Conservation (phyloP, 2,329 filamentous ascomycete species). For the Anthostomella pinea region DNA sequence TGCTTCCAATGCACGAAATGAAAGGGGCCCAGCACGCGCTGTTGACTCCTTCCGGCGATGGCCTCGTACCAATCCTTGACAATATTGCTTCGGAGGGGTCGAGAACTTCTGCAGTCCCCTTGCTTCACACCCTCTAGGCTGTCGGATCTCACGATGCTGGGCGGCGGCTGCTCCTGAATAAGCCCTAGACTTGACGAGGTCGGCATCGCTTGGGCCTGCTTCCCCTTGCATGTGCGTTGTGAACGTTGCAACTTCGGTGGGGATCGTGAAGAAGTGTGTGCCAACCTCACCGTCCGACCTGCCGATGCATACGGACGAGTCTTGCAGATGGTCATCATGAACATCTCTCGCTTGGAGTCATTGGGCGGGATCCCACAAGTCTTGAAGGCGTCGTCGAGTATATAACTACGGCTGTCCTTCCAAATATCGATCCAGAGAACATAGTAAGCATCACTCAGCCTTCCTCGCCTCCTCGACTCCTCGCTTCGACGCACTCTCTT, state of each 20-base stretch:
- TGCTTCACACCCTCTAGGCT: slow-evolving; percentile 8
- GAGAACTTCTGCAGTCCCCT: slow-evolving; percentile 9
- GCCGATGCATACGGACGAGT: slow-evolving; percentile 1
- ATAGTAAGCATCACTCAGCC: slow-evolving; percentile 11
- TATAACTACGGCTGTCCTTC: slow-evolving; percentile 12
- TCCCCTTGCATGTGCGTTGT: background rate
- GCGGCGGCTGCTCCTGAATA: background rate
- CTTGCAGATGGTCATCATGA: background rate
- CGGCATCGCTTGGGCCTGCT: background rate
- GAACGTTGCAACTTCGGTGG: background rate
- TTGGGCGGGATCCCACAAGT: background rate
- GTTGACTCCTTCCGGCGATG: slow-evolving; percentile 9
- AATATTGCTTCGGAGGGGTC: slow-evolving; percentile 18
- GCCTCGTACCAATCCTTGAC: slow-evolving; percentile 15
- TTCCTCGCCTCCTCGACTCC: slow-evolving; percentile 9
- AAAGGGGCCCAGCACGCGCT: slow-evolving; percentile 5
- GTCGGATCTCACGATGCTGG: background rate
- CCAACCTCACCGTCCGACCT: too few relatives aligned
- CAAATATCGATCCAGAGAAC: slow-evolving; percentile 3
- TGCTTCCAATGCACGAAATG: slow-evolving; percentile 2
- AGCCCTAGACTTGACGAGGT: background rate
- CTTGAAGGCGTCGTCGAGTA: slow-evolving; percentile 2
- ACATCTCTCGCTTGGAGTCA: background rate
- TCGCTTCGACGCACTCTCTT: slow-evolving; percentile 7
- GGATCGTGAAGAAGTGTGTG: background rate